A percentile compares a stretch with the other conserved stretches of the same genome.
Conservation (phyloP, 129 eudicot species). For the Cynara cardunculus region DNA sequence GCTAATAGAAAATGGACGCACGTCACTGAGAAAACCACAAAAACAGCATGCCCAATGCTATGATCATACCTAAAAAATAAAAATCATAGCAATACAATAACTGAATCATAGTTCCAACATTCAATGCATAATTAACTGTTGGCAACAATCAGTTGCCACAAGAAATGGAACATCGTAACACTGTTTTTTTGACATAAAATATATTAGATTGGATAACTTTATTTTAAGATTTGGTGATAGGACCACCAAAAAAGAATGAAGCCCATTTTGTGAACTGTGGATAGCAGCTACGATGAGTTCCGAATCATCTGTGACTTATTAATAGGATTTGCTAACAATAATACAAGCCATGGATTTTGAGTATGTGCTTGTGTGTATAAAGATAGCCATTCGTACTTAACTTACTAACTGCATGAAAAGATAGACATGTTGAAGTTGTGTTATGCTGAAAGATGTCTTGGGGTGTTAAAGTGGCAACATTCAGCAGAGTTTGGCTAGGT, state of each 20-base stretch:
- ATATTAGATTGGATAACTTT: neutral
- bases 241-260: neutral
- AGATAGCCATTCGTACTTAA: neutral
- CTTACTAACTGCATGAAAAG: neutral
- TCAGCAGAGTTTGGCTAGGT: neutral
- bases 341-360: neutral
- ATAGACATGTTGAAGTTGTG: neutral
- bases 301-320: neutral
- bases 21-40: constrained; percentile 69
- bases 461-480: neutral
- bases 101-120: neutral
- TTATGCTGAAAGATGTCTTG: neutral
- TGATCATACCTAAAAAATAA: constrained; percentile 81
- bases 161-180: neutral
- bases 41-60: constrained; percentile 89
- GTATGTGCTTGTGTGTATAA: neutral
- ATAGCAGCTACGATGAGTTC: neutral
- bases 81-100: constrained; percentile 8
- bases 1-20: constrained; percentile 71
- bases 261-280: neutral
- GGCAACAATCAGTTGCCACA: neutral
- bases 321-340: neutral
- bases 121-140: neutral
- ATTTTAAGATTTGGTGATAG: neutral
- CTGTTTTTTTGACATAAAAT: neutral